These are phyloP conservation scores for Russula brevipes DNA, from an alignment of 768 basidiomycete species.

Conservation along the genomic window DNA sequence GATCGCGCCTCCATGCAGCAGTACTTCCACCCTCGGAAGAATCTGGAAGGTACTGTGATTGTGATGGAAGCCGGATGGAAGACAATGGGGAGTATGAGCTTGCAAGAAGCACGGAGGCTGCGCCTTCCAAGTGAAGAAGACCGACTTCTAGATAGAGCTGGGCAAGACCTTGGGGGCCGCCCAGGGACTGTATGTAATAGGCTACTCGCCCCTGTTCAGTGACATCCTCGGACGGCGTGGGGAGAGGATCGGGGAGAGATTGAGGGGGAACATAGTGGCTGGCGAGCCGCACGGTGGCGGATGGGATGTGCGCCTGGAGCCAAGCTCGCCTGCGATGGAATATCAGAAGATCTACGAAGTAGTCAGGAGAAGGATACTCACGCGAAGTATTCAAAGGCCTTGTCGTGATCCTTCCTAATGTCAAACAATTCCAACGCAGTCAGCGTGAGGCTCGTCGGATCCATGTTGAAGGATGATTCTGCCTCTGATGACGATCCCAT, in stretches of 20 bases:
- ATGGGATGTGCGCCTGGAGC: slow-evolving; percentile 70
- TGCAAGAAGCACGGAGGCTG: slow-evolving; percentile 63
- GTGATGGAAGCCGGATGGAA: slow-evolving; percentile 62
- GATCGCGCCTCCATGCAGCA: slow-evolving; percentile 70
- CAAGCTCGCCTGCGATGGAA: slow-evolving; percentile 59
- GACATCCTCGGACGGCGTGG: slow-evolving; percentile 33
- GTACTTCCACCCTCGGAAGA: slow-evolving; percentile 43
- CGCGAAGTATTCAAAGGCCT: slow-evolving; percentile 80
- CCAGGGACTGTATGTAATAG: slow-evolving; percentile 64
- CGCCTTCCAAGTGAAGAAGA: slow-evolving; percentile 74
- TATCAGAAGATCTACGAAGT: not conserved
- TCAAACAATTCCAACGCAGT: slow-evolving; percentile 67
- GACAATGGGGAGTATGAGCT: slow-evolving; percentile 74
- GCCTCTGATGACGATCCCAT: slow-evolving; percentile 48
- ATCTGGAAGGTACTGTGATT: slow-evolving; percentile 13
- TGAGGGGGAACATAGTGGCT: slow-evolving; percentile 65
- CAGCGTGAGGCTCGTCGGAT: slow-evolving; percentile 73
- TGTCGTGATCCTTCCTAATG: slow-evolving; percentile 67
- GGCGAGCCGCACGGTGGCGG: slow-evolving; percentile 72
- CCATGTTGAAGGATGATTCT: slow-evolving; percentile 75
- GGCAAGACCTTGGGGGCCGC: slow-evolving; percentile 61
- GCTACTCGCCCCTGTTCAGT: slow-evolving; percentile 45
- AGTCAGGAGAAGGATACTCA: slow-evolving; percentile 35
- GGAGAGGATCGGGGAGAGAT: slow-evolving; percentile 28
- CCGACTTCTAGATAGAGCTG: slow-evolving; percentile 77